A percentile compares a stretch with the other conserved stretches of the same genome.
Conservation (phyloP, 179 eudicot species). For the Heliamphora pulchella region DNA sequence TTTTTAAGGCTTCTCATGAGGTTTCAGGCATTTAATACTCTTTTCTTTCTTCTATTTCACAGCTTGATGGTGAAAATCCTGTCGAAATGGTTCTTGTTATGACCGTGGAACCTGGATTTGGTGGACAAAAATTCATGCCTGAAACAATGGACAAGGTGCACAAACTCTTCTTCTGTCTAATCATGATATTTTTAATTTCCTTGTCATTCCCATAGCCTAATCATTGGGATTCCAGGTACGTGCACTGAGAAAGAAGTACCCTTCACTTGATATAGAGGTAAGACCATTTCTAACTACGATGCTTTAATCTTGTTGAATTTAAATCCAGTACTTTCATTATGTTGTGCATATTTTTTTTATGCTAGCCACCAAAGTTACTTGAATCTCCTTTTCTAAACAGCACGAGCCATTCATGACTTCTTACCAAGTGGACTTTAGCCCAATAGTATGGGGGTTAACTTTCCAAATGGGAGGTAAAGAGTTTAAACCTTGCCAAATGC, state of each 20-base stretch:
- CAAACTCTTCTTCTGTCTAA: constrained; percentile 2
- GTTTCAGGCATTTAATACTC: neutral
- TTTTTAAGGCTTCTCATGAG: neutral
- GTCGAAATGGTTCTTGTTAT: constrained; percentile 95
- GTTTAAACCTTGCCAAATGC: too few species aligned
- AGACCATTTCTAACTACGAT: neutral
- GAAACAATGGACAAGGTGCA: constrained; percentile 95
- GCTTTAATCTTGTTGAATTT: neutral
- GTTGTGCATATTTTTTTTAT: neutral
- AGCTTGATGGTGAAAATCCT: constrained; percentile 74
- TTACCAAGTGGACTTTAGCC: neutral
- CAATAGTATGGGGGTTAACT: too few species aligned
- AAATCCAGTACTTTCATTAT: neutral
- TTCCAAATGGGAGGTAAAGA: too few species aligned
- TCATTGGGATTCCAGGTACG: constrained; percentile 50
- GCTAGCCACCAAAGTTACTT: neutral
- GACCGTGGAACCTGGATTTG: constrained; percentile 99
- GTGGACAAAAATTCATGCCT: constrained; percentile 98
- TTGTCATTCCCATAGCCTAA: constrained; percentile 4
- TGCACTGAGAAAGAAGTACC: constrained; percentile 69
- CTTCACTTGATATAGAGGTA: constrained; percentile 95
- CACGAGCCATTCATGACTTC: neutral
- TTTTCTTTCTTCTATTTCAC: constrained; percentile 15
- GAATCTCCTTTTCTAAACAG: neutral
- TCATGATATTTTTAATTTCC: neutral